A percentile compares a stretch with the other conserved stretches of the same genome.
Conservation (phyloP, 1,284 basidiomycete species). For the Trichosporon asahii region DNA sequence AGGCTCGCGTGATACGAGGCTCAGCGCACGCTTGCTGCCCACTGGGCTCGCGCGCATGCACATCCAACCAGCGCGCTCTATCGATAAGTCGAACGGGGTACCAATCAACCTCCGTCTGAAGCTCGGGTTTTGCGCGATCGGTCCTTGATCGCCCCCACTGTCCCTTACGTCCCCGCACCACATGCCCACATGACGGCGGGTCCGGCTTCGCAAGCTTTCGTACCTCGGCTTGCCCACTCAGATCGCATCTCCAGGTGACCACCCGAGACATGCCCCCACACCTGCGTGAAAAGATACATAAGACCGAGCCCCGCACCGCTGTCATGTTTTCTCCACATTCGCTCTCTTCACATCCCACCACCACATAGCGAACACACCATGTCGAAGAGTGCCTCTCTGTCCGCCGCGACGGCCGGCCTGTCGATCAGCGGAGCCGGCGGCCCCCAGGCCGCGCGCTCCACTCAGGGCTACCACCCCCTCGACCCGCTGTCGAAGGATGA, state of each 20-base stretch:
- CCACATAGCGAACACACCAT: conserved; percentile 7
- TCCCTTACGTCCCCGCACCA: neutral
- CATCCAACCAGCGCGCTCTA: neutral
- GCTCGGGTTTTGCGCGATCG: neutral
- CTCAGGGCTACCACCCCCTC: conserved; percentile 45
- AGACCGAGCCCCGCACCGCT: neutral
- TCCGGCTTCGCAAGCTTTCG: neutral
- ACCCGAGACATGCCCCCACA: neutral
- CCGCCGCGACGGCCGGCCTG: neutral
- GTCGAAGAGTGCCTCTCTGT: conserved; percentile 3
- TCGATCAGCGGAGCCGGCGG: conserved; percentile 6
- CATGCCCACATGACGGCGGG: neutral
- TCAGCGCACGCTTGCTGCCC: neutral
- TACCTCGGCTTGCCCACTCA: conserved; percentile 2
- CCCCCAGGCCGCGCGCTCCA: neutral
- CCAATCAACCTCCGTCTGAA: neutral
- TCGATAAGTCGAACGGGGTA: neutral
- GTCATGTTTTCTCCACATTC: neutral
- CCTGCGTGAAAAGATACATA: neutral
- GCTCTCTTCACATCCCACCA: neutral
- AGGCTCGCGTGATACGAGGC: neutral
- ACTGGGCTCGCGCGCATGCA: neutral
- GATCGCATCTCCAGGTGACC: neutral
- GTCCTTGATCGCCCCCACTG: neutral
- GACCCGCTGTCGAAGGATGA: conserved; percentile 50